Base-by-base conservation (phyloP, 2,329 filamentous ascomycete genomes). In the Aureobasidium sp. region DNA sequence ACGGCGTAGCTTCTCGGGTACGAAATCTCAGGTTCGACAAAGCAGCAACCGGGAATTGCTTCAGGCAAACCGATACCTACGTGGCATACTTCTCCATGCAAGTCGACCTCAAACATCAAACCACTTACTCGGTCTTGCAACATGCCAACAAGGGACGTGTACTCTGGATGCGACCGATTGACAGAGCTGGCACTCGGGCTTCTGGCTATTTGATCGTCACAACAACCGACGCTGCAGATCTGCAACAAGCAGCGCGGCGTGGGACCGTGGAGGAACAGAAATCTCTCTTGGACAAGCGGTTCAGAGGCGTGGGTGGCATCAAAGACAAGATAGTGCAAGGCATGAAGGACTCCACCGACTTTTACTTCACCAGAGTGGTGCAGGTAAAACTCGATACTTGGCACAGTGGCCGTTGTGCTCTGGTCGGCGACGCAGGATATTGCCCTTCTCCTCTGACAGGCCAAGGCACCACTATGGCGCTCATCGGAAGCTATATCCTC, bases 331-430 rank as follows among this genome's bases (percentile, higher is more conserved):
- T 75, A 2, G 50, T 79, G 0, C 62, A 69, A 8, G 75, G 66
- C 1, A 75, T 80, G 74, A 65, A 71, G 29, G 67, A 65, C 0
- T 66, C 72, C 0, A 65, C 74, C 0, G 74, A 79, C 59, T 79
- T 78, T 64, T 80, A 79, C 65, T 74, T 73, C 61, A 71, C 76
- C 31, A 70, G 74, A 19, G 66, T 74, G n/a, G 73, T 69, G 6
- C 72, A 75, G 49, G 69, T 77, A 46, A 72, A 70, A 47, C 69
- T 76, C 63, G 63, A 69, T 2, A 55, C 64, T 2, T 75, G 72
- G 70, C 68, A 67, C 0, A 66, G 68, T 19, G 71, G 72, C 8
- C 68, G 71, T n/a, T 65, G 70, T 7, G 72, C 60, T 7, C 63
- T 76, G 4, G 61, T 75, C 1, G 74, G 74, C 6, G 74, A 77